phyloP scores from a whole-genome alignment of 495 filamentous ascomycete species.

The Aspergillus taichungensis region DNA sequence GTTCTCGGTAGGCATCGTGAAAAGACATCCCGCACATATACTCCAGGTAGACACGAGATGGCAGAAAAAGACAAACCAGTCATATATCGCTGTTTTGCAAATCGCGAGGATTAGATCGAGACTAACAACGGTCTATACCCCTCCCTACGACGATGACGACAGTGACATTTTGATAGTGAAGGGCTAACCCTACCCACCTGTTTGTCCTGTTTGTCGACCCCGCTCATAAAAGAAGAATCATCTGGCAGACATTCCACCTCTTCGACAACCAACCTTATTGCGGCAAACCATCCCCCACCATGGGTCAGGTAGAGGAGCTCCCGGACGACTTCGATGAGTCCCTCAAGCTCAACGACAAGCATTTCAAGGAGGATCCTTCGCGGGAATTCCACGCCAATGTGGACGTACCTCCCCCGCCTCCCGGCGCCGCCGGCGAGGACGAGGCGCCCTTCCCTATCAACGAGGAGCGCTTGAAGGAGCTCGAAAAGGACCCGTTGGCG shows the following conservation, averaged over 20 bases:
- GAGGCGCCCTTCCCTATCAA: slow-evolving; percentile 38
- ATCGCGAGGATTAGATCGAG: too few species aligned
- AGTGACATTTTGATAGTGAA: background rate
- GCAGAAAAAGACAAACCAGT: too few species aligned
- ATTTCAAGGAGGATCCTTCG: slow-evolving; percentile 1
- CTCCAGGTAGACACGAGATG: background rate
- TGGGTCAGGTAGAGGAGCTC: slow-evolving; percentile 43
- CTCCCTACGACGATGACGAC: too few species aligned
- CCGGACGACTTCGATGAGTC: slow-evolving; percentile 42
- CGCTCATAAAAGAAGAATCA: background rate
- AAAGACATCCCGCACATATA: background rate
- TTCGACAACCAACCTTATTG: background rate
- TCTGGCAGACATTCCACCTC: background rate
- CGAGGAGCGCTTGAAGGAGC: slow-evolving; percentile 27
- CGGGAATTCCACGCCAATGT: too few species aligned
- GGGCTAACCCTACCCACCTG: slow-evolving; percentile 23
- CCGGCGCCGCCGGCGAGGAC: slow-evolving; percentile 22
- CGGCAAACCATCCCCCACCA: slow-evolving; percentile 4
- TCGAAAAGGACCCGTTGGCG: slow-evolving; percentile 22
- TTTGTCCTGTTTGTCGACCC: slow-evolving; percentile 34
- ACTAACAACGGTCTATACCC: too few species aligned
- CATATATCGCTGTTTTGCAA: too few species aligned
- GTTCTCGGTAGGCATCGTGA: background rate
- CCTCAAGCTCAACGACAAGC: slow-evolving; percentile 25
- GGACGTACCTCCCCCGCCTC: background rate